These are phyloP conservation scores for Takashimella tepidaria DNA, from an alignment of 1,284 basidiomycete genomes.

Conservation along the genomic window DNA sequence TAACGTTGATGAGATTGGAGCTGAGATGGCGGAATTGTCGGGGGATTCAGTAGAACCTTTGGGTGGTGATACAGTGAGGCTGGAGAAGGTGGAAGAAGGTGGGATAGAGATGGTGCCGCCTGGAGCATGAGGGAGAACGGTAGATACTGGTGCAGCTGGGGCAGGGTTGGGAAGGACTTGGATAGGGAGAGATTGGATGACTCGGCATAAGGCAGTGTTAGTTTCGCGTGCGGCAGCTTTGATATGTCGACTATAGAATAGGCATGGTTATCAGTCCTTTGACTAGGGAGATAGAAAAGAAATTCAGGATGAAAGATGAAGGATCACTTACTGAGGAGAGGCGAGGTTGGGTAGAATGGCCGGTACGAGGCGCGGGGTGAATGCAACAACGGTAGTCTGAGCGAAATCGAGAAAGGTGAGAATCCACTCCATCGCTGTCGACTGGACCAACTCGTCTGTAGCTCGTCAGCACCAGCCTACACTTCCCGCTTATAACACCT, in stretches of 20 bases:
- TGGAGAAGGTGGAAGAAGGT: conserved; percentile 5
- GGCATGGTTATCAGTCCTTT: neutral
- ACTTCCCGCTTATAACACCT: no score
- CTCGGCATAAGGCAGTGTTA: conserved; percentile 76
- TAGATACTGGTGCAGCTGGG: conserved; percentile 14
- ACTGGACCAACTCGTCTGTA: conserved; percentile 82
- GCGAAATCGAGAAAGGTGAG: conserved; percentile 84
- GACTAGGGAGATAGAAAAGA: no score
- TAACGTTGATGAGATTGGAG: conserved; percentile 23
- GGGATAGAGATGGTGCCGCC: neutral
- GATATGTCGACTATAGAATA: conserved; percentile 60
- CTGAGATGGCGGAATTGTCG: conserved; percentile 10
- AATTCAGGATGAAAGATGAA: neutral
- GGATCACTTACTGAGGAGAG: conserved; percentile 44
- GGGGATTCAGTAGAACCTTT: conserved; percentile 11
- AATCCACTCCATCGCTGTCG: conserved; percentile 84
- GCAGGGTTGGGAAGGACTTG: conserved; percentile 54
- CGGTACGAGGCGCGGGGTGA: conserved; percentile 86
- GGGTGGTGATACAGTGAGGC: neutral
- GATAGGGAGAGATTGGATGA: conserved; percentile 75
- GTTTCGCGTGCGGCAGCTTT: conserved; percentile 79
- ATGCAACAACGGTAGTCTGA: conserved; percentile 86
- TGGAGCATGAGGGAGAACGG: neutral
- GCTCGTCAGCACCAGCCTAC: conserved; percentile 14
- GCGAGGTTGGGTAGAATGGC: conserved; percentile 92